Evolutionary conservation across 129 eudicot genomes (phyloP).

Genomic region (Flaveria brownii): DNA sequence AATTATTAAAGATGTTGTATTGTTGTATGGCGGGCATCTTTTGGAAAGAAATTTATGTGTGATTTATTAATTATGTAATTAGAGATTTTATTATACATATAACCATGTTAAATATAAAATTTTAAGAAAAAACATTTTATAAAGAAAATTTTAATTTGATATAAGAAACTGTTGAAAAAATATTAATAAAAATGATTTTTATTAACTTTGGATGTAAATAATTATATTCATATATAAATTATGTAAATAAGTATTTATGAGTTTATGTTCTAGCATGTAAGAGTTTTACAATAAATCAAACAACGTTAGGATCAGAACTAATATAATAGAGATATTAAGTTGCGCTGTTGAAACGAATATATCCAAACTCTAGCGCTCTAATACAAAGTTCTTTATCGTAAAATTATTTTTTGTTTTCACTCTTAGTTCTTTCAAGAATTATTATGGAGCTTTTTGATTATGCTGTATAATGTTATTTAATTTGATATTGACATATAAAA

Average conservation of each 20-base stretch:
- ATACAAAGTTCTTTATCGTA: neutral
- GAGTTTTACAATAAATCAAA: no score
- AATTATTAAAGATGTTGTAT: neutral
- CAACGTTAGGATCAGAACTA: no score
- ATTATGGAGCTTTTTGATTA: neutral
- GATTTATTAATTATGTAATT: neutral
- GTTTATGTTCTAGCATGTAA: no score
- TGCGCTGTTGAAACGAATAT: neutral
- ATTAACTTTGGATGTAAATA: no score
- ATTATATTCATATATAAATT: no score
- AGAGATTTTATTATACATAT: no score
- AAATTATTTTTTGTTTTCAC: neutral
- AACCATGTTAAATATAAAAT: no score
- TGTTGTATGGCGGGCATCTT: neutral
- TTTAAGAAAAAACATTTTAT: no score
- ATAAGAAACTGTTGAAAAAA: no score
- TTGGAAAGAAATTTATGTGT: neutral
- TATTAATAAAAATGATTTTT: no score
- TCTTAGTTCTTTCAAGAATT: neutral
- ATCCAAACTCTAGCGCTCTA: neutral
- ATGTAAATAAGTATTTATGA: no score
- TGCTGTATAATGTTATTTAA: neutral
- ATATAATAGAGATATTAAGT: neutral
- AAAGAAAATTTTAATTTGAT: no score
- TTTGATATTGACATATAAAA: neutral